phyloP scores from a whole-genome alignment of 768 basidiomycete genomes.

The Boletus vinaceobasis region DNA sequence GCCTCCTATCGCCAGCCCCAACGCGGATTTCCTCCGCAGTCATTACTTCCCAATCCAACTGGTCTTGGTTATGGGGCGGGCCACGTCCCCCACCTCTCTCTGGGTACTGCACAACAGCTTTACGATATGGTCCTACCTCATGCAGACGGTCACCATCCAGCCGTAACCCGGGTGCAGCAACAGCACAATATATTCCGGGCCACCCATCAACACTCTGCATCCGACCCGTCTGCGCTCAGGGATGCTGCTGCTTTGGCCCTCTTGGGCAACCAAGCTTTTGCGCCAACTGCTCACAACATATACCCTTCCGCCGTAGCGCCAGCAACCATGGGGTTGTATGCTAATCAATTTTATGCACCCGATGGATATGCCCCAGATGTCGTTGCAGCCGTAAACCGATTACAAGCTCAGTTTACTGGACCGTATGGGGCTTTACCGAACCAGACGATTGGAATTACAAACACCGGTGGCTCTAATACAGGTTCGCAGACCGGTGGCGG shows the following conservation, averaged over 20 bases:
- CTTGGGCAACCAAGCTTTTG: slow-evolving; percentile 55
- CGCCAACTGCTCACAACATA: slow-evolving; percentile 44
- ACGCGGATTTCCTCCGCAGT: slow-evolving; percentile 56
- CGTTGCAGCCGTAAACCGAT: slow-evolving; percentile 55
- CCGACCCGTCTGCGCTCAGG: slow-evolving; percentile 74
- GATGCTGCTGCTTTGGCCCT: slow-evolving; percentile 68
- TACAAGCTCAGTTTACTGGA: slow-evolving; percentile 53
- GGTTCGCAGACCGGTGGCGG: slow-evolving; percentile 46
- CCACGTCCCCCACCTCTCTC: slow-evolving; percentile 65
- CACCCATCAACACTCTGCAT: slow-evolving; percentile 79
- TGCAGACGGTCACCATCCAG: slow-evolving; percentile 53
- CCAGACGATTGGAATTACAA: slow-evolving; percentile 44
- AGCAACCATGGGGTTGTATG: slow-evolving; percentile 58
- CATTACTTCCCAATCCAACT: slow-evolving; percentile 51
- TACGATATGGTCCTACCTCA: slow-evolving; percentile 73
- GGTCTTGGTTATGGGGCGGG: slow-evolving; percentile 49
- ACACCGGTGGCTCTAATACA: slow-evolving; percentile 33
- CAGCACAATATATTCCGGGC: slow-evolving; percentile 72
- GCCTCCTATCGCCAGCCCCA: slow-evolving; percentile 61
- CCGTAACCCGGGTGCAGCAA: slow-evolving; percentile 74
- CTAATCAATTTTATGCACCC: slow-evolving; percentile 65
- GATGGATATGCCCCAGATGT: slow-evolving; percentile 57
- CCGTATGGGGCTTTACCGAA: slow-evolving; percentile 51
- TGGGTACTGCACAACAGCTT: slow-evolving; percentile 72
- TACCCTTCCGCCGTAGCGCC: slow-evolving; percentile 46